A percentile compares a stretch with the other conserved stretches of the same genome.
These are phyloP conservation scores for Leccinellum luteum DNA, from an alignment of 768 basidiomycete genomes.

Conservation along the genomic window DNA sequence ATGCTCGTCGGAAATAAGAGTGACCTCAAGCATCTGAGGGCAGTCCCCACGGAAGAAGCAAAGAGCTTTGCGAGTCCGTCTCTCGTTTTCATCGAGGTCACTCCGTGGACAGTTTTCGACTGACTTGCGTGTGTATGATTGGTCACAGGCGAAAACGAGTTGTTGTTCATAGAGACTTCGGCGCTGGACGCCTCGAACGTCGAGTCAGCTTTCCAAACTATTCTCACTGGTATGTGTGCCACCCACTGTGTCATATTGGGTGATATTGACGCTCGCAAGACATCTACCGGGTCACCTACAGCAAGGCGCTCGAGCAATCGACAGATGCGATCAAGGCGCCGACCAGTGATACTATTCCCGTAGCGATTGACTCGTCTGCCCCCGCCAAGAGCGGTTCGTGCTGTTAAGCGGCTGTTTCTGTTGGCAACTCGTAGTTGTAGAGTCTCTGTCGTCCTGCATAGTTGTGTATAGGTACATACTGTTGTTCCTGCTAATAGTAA, in stretches of 20 bases:
- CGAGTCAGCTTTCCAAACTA: conserved; percentile 95
- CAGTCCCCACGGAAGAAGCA: conserved; percentile 97
- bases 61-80: conserved; percentile 81
- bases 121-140: neutral
- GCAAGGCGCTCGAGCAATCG: conserved; percentile 88
- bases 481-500: conserved; percentile 28
- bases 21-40: conserved; percentile 96
- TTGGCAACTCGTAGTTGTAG: conserved; percentile 2
- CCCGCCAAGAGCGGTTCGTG: conserved; percentile 56
- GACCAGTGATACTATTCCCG: conserved; percentile 80
- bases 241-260: neutral
- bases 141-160: conserved; percentile 76
- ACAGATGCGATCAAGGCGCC: conserved; percentile 76
- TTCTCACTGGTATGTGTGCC: conserved; percentile 71
- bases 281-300: conserved; percentile 96
- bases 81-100: conserved; percentile 10
- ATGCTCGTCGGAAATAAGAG: conserved; percentile 99
- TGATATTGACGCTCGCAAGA: conserved; percentile 46
- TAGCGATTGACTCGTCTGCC: conserved; percentile 63
- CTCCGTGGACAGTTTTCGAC: neutral
- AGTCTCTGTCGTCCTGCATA: conserved; percentile 4
- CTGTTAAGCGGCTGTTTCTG: conserved; percentile 42
- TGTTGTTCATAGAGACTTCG: conserved; percentile 98
- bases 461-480: conserved; percentile 27
- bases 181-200: conserved; percentile 99